phyloP scores from a whole-genome alignment of 78 protist species.

The Tieghemostelium lacteum region DNA sequence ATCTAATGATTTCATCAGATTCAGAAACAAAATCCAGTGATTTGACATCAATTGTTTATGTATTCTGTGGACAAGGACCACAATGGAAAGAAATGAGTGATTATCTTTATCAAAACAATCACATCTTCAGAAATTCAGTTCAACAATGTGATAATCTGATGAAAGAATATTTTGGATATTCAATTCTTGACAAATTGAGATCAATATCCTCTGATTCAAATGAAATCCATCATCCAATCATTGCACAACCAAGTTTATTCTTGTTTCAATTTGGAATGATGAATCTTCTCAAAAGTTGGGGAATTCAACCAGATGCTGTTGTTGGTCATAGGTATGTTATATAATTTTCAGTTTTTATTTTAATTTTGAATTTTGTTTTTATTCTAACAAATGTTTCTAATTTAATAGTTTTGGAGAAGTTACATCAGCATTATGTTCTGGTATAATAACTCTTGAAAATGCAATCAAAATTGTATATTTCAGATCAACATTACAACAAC shows the following conservation, averaged over 20 bases:
- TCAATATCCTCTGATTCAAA: not conserved
- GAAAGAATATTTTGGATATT: not conserved
- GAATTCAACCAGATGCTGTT: slow-evolving; percentile 3
- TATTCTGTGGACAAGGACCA: slow-evolving; percentile 77
- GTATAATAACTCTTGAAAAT: slow-evolving; percentile 18
- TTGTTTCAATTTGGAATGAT: slow-evolving; percentile 7
- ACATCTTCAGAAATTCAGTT: not conserved
- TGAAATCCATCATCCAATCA: slow-evolving; percentile 30
- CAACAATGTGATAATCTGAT: slow-evolving; percentile 15
- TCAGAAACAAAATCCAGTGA: too few species aligned
- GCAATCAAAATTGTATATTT: slow-evolving; percentile 43
- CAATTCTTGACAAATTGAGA: slow-evolving; percentile 34
- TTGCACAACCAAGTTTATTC: slow-evolving; percentile 26
- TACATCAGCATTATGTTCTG: slow-evolving; percentile 28
- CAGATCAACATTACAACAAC: slow-evolving; percentile 26
- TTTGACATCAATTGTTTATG: slow-evolving; percentile 21
- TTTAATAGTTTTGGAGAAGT: slow-evolving; percentile 81
- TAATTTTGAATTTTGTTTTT: too few species aligned
- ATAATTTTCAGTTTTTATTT: too few species aligned
- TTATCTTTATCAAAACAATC: slow-evolving; percentile 3
- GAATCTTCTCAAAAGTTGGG: slow-evolving; percentile 33
- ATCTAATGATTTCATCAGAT: too few species aligned
- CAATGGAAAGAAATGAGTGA: slow-evolving; percentile 55
- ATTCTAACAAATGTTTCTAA: too few species aligned
- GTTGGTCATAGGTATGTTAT: slow-evolving; percentile 40